Evolutionary conservation across 1,284 basidiomycete genomes (phyloP).

Genomic region (Ustanciosporium gigantosporum): DNA sequence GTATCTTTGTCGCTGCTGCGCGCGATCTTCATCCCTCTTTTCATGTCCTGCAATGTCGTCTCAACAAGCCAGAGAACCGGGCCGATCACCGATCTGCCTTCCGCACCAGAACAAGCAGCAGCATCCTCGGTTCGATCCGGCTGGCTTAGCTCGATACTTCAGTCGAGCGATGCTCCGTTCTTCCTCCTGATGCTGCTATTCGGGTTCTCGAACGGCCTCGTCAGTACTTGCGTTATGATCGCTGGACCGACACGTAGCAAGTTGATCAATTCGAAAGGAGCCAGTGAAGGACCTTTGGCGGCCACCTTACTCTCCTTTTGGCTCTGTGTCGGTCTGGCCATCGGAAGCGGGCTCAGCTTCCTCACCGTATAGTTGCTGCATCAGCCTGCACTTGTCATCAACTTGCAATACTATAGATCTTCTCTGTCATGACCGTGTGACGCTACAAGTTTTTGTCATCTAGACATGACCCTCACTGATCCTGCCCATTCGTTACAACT

Average conservation of each 20-base stretch:
- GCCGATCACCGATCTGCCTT: conserved; percentile 4
- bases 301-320: conserved; percentile 50
- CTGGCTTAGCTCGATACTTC: conserved; percentile 17
- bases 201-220: conserved; percentile 47
- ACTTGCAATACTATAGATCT: too few species aligned
- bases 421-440: too few species aligned
- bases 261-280: conserved; percentile 28
- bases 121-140: background rate
- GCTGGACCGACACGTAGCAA: conserved; percentile 33
- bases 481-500: too few species aligned
- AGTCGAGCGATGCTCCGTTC: conserved; percentile 43
- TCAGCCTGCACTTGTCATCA: too few species aligned
- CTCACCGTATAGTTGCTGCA: conserved; percentile 31
- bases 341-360: conserved; percentile 46
- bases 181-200: conserved; percentile 43
- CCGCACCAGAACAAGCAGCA: background rate
- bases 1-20: conserved; percentile 27
- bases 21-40: conserved; percentile 42
- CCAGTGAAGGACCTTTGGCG: conserved; percentile 29
- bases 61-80: conserved; percentile 23
- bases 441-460: too few species aligned
- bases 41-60: conserved; percentile 47
- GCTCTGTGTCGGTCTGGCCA: conserved; percentile 51
- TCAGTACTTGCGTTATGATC: conserved; percentile 50
- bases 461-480: too few species aligned